Evolutionary conservation across 2,329 filamentous ascomycete species (phyloP).

Genomic region (Sarocladiaceae sp.): DNA sequence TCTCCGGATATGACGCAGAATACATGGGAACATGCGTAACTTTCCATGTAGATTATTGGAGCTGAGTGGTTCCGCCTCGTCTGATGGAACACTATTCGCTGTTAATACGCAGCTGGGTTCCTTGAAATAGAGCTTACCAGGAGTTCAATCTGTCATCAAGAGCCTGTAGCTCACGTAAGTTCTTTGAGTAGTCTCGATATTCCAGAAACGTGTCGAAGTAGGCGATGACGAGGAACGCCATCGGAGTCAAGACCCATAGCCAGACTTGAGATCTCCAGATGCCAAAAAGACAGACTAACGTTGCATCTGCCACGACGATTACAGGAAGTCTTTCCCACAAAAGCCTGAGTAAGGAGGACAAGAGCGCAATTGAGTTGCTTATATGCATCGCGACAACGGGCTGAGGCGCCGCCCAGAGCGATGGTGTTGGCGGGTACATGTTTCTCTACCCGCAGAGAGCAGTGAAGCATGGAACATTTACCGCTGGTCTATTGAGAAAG

Average conservation of each 20-base stretch:
- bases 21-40: not conserved
- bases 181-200: not conserved
- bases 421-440: too few relatives aligned
- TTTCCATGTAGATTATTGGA: not conserved
- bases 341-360: not conserved
- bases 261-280: not conserved
- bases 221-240: not conserved
- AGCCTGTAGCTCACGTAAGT: not conserved
- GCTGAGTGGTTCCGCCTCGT: not conserved
- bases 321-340: not conserved
- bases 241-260: not conserved
- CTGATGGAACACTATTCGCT: not conserved
- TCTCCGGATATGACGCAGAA: not conserved
- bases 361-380: not conserved
- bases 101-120: not conserved
- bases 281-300: not conserved
- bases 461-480: not conserved
- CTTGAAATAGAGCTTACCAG: not conserved
- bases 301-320: not conserved
- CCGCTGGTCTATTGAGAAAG: not conserved
- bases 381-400: not conserved
- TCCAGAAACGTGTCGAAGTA: not conserved
- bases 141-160: not conserved
- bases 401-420: not conserved
- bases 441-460: too few relatives aligned